Base-by-base conservation (phyloP, 305 asterid species). In the Vinca major region DNA sequence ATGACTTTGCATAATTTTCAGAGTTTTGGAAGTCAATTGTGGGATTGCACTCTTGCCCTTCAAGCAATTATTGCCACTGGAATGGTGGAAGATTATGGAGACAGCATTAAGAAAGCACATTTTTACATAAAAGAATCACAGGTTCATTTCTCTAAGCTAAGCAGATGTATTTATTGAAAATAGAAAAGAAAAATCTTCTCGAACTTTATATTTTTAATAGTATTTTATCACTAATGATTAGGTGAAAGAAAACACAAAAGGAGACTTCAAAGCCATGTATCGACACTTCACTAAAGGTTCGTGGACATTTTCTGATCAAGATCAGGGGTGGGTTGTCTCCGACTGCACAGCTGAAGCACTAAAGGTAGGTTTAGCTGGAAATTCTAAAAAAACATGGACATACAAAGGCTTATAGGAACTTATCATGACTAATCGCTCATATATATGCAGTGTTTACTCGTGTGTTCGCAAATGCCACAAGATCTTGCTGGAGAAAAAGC, bases 281-380 rank as follows among this genome's bases (percentile, higher is more conserved):
- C 95, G 95, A 16, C 95, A 88, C 54, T 84, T 85, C 71, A 88
- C 95, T 0, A 88, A 87, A 82, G 97, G 97, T 20, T 78, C 92
- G 8, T 91, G 96, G 97, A 81, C 97, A 62, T 88, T 91, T 79
- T 85, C 97, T 7, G 97, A 91, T 77, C 97, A 88, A 74, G 97
- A 91, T 86, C 97, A 91, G 0, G 97, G 96, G 0, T 88, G 97
- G 97, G 88, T 73, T 76, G 95, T 87, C 41, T 88, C 96, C 0
- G 97, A 91, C 51, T 86, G 95, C 78, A 88, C 92, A 2, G 86
- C 96, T 1, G 91, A 90, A 75, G 86, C 85, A 0, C 83, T 88
- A 0, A 87, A 82, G 88, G 97, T 90, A 74, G 4, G 19, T 51
- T 62, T 48, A 14, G 64, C 11, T 14, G 7, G 8, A 40, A 37